Evolutionary conservation across 805 yeast genomes (phyloP).

Genomic region (Tanozyma kutaoensis): DNA sequence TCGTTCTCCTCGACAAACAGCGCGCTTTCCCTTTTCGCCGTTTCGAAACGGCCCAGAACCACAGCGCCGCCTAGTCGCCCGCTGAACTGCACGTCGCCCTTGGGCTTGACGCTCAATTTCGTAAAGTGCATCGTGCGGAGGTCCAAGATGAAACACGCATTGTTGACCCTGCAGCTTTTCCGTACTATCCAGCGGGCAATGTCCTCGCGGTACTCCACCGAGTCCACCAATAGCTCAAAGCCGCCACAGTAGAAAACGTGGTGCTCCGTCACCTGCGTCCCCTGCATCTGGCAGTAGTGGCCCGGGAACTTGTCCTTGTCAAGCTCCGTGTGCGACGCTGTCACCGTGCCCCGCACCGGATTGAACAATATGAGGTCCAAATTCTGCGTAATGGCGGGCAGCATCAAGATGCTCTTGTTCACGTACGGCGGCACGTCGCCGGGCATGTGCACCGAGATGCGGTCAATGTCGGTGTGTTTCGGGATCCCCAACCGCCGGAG

Average conservation of each 20-base stretch:
- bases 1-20: too few species aligned
- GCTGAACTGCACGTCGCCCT: constrained; percentile 5
- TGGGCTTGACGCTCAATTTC: constrained; percentile 18
- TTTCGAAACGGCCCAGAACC: too few species aligned
- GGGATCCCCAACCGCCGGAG: constrained; percentile 21
- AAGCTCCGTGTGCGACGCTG: constrained; percentile 2
- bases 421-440: constrained; percentile 26
- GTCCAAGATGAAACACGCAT: constrained; percentile 49
- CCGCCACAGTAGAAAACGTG: constrained; percentile 65
- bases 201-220: constrained; percentile 10
- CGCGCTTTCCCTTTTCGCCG: too few species aligned
- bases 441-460: constrained; percentile 23
- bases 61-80: constrained; percentile 23
- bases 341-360: constrained; percentile 17
- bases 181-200: constrained; percentile 23
- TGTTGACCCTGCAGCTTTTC: constrained; percentile 34
- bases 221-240: constrained; percentile 23
- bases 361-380: constrained; percentile 12
- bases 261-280: constrained; percentile 37
- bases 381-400: constrained; percentile 30
- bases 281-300: constrained; percentile 34
- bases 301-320: constrained; percentile 32
- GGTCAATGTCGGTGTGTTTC: constrained; percentile 10
- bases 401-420: constrained; percentile 20
- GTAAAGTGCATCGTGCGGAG: constrained; percentile 32